Evolutionary conservation across 306 rosid genomes (phyloP), one percentile per base, ranked within the genome.

Genomic region (Quercus bicolor): DNA sequence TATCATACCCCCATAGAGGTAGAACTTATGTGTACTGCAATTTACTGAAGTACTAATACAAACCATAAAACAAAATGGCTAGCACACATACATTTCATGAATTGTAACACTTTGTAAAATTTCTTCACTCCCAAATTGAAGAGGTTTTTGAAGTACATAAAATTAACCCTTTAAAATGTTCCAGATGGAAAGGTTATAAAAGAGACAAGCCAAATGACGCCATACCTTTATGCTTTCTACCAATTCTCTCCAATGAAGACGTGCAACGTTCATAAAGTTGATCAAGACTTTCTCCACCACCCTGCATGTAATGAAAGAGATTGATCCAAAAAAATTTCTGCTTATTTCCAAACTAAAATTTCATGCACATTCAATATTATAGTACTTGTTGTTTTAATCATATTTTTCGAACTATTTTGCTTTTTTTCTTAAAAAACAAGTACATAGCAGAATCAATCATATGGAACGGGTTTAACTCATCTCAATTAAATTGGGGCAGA

Each of bases 261-360:
- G 93, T 87, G 84, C 96, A 73, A 70, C 98, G 98, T 51, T 86
- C 83, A 76, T 75, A 87, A 82, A 95, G 94, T 78, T 88, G 96
- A 79, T 80, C 93, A 76, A 82, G 86, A 81, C 98, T 92, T 87
- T 95, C 99, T 71, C 99, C 99, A 33, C 98, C 99, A 56, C 98
- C 99, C 97, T 95, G 87, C 80, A 85, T 29, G 65, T 40, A 56
- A 21, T 68, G 57, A 56, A 76, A 37, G 26, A 77, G 77, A 84
- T 53, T 75, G 78, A 78, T 65, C 61, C 75, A 78, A 34, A 11
- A 68, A 68, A 6, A 19, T 68, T 64, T 64, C 52, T 3, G 16
- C 20, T 9, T 33, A 29, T 33, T 2, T 45, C 52, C 37, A 31
- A 65, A 10, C 14, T 64, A 64, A 34, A 34, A 2, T 33, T 19